Evolutionary conservation across 176 grass and related monocot species (phyloP), one percentile per base, ranked within the genome.

Genomic region (Tuctoria greenei): DNA sequence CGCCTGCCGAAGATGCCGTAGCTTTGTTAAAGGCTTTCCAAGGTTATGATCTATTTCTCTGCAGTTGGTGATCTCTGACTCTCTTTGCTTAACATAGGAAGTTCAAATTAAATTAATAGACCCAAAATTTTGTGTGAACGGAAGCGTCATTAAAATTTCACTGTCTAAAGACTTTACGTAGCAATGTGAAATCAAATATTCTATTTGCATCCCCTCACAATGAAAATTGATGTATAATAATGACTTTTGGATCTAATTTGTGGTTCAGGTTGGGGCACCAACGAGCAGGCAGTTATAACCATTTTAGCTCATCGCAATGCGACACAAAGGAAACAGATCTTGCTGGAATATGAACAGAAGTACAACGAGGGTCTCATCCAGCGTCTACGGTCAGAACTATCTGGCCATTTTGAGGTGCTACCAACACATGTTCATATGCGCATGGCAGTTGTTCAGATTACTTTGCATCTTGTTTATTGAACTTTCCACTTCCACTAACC

Each of bases 201-300:
- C 54, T 63, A 69, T 45, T 64, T 64, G 10, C 18, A 67, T 23
- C 35, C 38, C 9, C 38, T 23, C 18, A 16, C 21, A 52, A 28
- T 1, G 9, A 65, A 40, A 54, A 21, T 7, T 15, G 54, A 43
- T 24, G 14, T 47, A 40, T 40, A 40, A 2, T 13, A 59, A 40
- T 21, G 12, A 77, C 56, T 0, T 68, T 46, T 4, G 13, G 12
- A 39, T 7, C 4, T 54, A 26, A 69, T 79, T 13, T 74, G 36
- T 61, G 46, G 31, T 43, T 28, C n/a, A 97, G 93, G 94, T 75
- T 97, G 94, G 90, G 94, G 94, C 12, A 97, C 94, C 12, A 83
- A 97, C 59, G 94, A 97, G 78, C 83, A 89, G 88, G 75, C 83
- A 8, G 61, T 93, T 1, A 93, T 93, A 66, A 37, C 45, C n/a